These are phyloP conservation scores for Madurella mycetomatis DNA, from an alignment of 2,329 filamentous ascomycete genomes.

Conservation along the genomic window DNA sequence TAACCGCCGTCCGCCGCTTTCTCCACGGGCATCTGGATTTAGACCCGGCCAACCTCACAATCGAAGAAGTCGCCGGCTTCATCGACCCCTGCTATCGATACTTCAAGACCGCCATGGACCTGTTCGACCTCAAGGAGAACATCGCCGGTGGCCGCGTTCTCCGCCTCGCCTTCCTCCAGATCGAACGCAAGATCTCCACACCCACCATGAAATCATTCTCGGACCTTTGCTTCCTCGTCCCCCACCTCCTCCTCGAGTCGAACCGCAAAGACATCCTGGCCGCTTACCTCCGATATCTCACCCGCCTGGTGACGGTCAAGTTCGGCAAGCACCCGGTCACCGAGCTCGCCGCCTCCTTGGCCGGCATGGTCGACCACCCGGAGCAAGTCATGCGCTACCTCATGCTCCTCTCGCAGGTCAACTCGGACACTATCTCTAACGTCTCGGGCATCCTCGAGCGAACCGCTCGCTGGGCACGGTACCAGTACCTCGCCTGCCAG, in stretches of 20 bases:
- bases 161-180: conserved; percentile 25
- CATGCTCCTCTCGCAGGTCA: conserved; percentile 20
- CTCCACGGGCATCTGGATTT: conserved; percentile 21
- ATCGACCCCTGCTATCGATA: conserved; percentile 25
- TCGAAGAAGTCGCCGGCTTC: conserved; percentile 21
- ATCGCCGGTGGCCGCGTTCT: conserved; percentile 21
- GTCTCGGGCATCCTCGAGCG: conserved; percentile 18
- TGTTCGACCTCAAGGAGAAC: conserved; percentile 24
- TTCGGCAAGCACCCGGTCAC: conserved; percentile 24
- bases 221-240: conserved; percentile 25
- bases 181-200: conserved; percentile 21
- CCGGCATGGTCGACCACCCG: conserved; percentile 16
- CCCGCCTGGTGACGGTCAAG: conserved; percentile 17
- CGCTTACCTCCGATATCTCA: conserved; percentile 22
- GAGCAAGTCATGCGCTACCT: conserved; percentile 25
- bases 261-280: conserved; percentile 20
- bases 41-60: conserved; percentile 15
- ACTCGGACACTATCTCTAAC: conserved; percentile 22
- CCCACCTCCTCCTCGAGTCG: conserved; percentile 24
- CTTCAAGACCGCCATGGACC: conserved; percentile 26
- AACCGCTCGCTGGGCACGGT: conserved; percentile 21
- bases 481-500: conserved; percentile 24
- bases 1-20: conserved; percentile 23
- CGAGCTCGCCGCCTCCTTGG: conserved; percentile 21
- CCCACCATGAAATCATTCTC: conserved; percentile 25